These are phyloP conservation scores for Chionographis japonica DNA, from an alignment of 106 monocot species.

Conservation along the genomic window DNA sequence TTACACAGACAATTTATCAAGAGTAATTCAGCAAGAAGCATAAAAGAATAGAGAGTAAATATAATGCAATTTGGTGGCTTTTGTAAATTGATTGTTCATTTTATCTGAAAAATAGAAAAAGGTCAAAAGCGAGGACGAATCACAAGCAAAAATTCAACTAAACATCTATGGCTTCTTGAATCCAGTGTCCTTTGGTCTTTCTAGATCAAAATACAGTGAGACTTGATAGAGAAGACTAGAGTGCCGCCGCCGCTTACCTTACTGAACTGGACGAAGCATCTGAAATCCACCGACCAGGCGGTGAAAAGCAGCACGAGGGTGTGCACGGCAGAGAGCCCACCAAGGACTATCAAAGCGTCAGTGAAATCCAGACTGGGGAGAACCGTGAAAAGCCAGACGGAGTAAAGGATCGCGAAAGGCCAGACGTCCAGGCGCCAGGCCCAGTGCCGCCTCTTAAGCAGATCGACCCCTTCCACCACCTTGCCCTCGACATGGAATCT, in stretches of 20 bases:
- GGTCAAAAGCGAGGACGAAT: background rate
- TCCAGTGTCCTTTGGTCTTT: too few species aligned
- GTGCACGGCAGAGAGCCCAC: slow-evolving; percentile 49
- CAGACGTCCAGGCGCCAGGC: slow-evolving; percentile 73
- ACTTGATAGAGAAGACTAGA: too few species aligned
- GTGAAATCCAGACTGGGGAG: slow-evolving; percentile 71
- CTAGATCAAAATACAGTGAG: background rate
- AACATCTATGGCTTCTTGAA: background rate
- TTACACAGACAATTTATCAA: too few species aligned
- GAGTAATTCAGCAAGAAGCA: background rate
- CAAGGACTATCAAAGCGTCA: slow-evolving; percentile 82
- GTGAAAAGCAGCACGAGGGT: slow-evolving; percentile 86
- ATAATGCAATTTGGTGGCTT: too few species aligned
- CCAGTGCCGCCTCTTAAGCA: slow-evolving; percentile 59
- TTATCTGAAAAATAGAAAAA: too few species aligned
- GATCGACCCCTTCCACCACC: slow-evolving; percentile 66
- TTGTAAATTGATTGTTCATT: too few species aligned
- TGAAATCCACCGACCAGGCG: slow-evolving; percentile 91
- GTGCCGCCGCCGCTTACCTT: slow-evolving; percentile 37
- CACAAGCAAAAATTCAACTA: background rate
- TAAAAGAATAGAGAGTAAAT: background rate
- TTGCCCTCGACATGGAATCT: slow-evolving; percentile 83
- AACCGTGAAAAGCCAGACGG: slow-evolving; percentile 50
- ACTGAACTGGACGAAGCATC: slow-evolving; percentile 70
- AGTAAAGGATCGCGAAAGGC: slow-evolving; percentile 83